These are phyloP conservation scores for Lanmaoa pseudosensibilis DNA, from an alignment of 768 basidiomycete species.

Conservation along the genomic window DNA sequence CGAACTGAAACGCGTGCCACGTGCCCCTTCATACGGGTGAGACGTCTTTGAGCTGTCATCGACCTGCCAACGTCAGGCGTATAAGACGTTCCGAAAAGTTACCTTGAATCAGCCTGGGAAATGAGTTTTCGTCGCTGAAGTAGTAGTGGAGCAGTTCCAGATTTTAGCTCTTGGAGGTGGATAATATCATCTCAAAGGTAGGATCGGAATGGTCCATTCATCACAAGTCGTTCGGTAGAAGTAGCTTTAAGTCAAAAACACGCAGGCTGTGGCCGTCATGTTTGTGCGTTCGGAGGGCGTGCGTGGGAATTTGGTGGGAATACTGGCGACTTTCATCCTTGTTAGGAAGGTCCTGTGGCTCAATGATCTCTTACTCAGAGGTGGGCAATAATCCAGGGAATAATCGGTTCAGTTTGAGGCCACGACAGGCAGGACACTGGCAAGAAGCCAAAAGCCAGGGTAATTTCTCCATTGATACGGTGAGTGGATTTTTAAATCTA, in stretches of 20 bases:
- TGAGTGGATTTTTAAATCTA: not conserved
- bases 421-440: not conserved
- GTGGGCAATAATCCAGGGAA: too few species aligned
- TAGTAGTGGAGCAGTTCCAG: not conserved
- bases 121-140: not conserved
- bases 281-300: not conserved
- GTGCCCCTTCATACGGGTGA: not conserved
- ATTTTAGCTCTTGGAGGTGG: too few species aligned
- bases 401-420: not conserved
- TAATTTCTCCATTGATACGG: not conserved
- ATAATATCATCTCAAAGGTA: not conserved
- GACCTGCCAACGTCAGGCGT: not conserved
- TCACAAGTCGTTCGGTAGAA: not conserved
- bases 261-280: not conserved
- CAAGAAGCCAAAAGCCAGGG: not conserved
- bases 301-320: too few species aligned
- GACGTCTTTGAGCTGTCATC: not conserved
- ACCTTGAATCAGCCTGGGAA: not conserved
- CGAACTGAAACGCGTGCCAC: not conserved
- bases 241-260: not conserved
- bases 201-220: not conserved
- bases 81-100: not conserved
- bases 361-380: not conserved
- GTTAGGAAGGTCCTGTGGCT: conserved; percentile 3
- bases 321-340: not conserved